A percentile compares a stretch with the other conserved stretches of the same genome.
Conservation (phyloP, 1,139 yeast genomes). For the Zygosaccharomyces sapae region DNA sequence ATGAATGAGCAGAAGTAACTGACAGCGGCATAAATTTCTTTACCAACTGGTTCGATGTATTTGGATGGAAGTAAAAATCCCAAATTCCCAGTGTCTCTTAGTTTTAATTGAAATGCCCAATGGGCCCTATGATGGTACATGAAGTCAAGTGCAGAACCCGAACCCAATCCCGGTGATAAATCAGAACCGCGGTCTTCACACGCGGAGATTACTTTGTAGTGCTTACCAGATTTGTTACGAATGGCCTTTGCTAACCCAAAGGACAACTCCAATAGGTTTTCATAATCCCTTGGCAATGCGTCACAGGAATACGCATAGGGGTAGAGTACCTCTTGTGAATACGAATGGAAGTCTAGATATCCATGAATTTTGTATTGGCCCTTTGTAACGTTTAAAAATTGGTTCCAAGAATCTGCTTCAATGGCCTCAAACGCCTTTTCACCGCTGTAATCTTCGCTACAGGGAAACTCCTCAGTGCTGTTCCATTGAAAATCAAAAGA, state of each 20-base stretch:
- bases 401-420: slow-evolving; percentile 63
- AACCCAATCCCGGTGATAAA: slow-evolving; percentile 65
- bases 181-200: slow-evolving; percentile 72
- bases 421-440: slow-evolving; percentile 70
- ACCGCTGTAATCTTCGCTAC: slow-evolving; percentile 82
- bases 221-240: slow-evolving; percentile 56
- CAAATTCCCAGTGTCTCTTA: slow-evolving; percentile 78
- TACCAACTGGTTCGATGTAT: slow-evolving; percentile 71
- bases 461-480: slow-evolving; percentile 57
- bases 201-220: slow-evolving; percentile 68
- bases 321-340: slow-evolving; percentile 75
- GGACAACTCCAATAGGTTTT: slow-evolving; percentile 73
- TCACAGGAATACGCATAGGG: slow-evolving; percentile 81
- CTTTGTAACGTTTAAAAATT: slow-evolving; percentile 58
- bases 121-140: slow-evolving; percentile 78
- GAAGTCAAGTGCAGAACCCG: slow-evolving; percentile 78
- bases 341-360: slow-evolving; percentile 77
- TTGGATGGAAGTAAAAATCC: slow-evolving; percentile 76
- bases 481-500: slow-evolving; percentile 77
- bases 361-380: slow-evolving; percentile 63
- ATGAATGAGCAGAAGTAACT: slow-evolving; percentile 68
- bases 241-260: slow-evolving; percentile 76
- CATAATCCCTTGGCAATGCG: slow-evolving; percentile 71
- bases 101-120: slow-evolving; percentile 80
- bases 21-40: slow-evolving; percentile 65